phyloP scores from a whole-genome alignment of 495 filamentous ascomycete genomes.

The Lichenothelia convexa region DNA sequence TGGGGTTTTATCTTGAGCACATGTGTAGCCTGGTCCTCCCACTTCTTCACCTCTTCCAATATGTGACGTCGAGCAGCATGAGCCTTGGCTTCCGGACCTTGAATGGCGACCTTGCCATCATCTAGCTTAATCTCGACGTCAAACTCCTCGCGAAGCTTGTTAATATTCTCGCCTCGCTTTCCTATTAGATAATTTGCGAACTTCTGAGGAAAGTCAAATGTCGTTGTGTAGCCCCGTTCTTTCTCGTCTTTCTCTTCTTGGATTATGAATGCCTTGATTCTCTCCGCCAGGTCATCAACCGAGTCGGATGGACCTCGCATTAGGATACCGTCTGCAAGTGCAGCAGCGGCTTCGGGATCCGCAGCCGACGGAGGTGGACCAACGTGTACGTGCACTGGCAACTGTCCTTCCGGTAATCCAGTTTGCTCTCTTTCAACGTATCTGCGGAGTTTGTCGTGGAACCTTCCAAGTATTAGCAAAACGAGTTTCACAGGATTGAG shows the following conservation, averaged over 20 bases:
- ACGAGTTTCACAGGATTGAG: conserved; percentile 5
- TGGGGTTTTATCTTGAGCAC: conserved; percentile 73
- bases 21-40: conserved; percentile 76
- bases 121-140: conserved; percentile 91
- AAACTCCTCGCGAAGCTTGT: conserved; percentile 85
- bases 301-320: conserved; percentile 57
- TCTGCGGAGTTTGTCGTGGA: conserved; percentile 58
- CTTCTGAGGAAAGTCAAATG: conserved; percentile 87
- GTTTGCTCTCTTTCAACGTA: conserved; percentile 65
- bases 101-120: conserved; percentile 51
- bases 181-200: conserved; percentile 88
- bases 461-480: conserved; percentile 18
- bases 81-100: conserved; percentile 60
- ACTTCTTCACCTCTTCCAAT: conserved; percentile 49
- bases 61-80: conserved; percentile 69
- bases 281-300: conserved; percentile 50
- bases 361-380: conserved; percentile 26
- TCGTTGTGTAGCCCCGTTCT: conserved; percentile 65
- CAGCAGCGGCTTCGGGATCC: conserved; percentile 15
- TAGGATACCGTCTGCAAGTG: conserved; percentile 29
- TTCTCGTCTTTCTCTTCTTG: conserved; percentile 74
- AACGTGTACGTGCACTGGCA: conserved; percentile 53
- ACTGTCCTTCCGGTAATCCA: conserved; percentile 38
- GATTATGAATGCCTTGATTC: conserved; percentile 57
- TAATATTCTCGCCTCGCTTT: conserved; percentile 79